Evolutionary conservation across 2,329 filamentous ascomycete genomes (phyloP).

Genomic region (Chalaropsis thielavioides): DNA sequence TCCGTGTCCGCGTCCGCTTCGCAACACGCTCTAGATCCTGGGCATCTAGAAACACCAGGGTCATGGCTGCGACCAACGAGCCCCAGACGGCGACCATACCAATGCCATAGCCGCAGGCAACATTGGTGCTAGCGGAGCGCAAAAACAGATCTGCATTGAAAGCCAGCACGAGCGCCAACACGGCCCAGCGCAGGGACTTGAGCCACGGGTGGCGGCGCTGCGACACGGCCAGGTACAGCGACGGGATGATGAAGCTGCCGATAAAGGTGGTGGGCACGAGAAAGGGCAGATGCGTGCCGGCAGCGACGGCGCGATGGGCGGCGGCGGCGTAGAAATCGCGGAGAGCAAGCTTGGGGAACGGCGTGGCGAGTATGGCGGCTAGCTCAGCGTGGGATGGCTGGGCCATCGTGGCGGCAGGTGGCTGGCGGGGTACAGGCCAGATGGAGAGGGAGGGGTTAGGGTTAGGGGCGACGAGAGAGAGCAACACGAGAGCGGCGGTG

Average conservation of each 20-base stretch:
- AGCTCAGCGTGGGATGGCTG: slow-evolving; percentile 8
- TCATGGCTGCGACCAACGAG: slow-evolving; percentile 33
- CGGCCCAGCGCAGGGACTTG: slow-evolving; percentile 31
- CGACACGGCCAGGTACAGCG: slow-evolving; percentile 42
- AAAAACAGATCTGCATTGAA: slow-evolving; percentile 32
- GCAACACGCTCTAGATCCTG: slow-evolving; percentile 42
- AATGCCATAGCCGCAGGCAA: slow-evolving; percentile 35
- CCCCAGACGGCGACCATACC: slow-evolving; percentile 39
- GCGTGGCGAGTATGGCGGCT: slow-evolving; percentile 3
- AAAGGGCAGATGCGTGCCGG: slow-evolving; percentile 33
- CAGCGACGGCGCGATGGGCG: slow-evolving; percentile 27
- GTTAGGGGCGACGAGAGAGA: neutral
- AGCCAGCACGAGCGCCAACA: slow-evolving; percentile 30
- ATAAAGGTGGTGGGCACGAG: slow-evolving; percentile 39
- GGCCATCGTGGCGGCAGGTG: neutral
- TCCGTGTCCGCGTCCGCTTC: slow-evolving; percentile 21
- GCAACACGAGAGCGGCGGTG: neutral
- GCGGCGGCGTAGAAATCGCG: slow-evolving; percentile 24
- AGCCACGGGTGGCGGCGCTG: slow-evolving; percentile 36
- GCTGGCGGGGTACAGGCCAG: no score
- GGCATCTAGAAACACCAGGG: slow-evolving; percentile 40
- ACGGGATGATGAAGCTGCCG: slow-evolving; percentile 34
- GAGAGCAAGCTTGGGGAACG: slow-evolving; percentile 18
- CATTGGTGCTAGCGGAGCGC: slow-evolving; percentile 35
- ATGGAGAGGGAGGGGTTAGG: neutral